phyloP scores from a whole-genome alignment of 164 flowering plant genomes.

The Dillenia turbinata region DNA sequence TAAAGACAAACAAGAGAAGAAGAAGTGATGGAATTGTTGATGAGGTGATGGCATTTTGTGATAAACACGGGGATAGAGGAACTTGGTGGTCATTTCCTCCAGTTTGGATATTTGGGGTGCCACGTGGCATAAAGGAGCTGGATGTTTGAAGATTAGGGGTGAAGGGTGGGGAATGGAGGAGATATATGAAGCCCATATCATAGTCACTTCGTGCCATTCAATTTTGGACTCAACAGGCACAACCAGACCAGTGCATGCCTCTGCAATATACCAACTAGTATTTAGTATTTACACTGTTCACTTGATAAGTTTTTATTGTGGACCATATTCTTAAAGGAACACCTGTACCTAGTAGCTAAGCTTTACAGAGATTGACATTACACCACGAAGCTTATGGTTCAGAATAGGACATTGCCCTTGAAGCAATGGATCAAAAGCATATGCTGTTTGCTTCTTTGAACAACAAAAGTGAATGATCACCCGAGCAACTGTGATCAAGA shows the following conservation, averaged over 20 bases:
- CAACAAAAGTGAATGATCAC: no score
- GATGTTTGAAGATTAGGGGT: conserved; percentile 63
- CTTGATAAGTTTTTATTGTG: not conserved
- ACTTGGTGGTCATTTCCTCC: conserved; percentile 47
- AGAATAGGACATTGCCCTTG: no score
- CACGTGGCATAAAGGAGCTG: conserved; percentile 64
- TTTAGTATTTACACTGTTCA: no score
- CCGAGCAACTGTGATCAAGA: no score
- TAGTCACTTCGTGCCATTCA: not conserved
- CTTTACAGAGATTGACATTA: no score
- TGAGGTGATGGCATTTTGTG: conserved; percentile 34
- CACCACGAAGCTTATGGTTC: no score
- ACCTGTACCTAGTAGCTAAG: not conserved
- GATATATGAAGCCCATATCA: conserved; percentile 15
- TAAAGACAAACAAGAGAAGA: no score
- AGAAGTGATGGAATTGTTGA: conserved; percentile 14
- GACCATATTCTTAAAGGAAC: not conserved
- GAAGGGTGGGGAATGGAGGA: conserved; percentile 38
- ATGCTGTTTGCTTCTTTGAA: no score
- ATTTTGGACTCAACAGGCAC: not conserved
- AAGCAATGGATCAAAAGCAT: no score
- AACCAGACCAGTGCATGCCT: no score
- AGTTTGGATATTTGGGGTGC: conserved; percentile 54
- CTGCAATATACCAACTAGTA: no score
- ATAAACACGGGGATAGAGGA: conserved; percentile 32